Conservation (phyloP, 352 stramenopile genomes). For the Globisporangium spinosum region DNA sequence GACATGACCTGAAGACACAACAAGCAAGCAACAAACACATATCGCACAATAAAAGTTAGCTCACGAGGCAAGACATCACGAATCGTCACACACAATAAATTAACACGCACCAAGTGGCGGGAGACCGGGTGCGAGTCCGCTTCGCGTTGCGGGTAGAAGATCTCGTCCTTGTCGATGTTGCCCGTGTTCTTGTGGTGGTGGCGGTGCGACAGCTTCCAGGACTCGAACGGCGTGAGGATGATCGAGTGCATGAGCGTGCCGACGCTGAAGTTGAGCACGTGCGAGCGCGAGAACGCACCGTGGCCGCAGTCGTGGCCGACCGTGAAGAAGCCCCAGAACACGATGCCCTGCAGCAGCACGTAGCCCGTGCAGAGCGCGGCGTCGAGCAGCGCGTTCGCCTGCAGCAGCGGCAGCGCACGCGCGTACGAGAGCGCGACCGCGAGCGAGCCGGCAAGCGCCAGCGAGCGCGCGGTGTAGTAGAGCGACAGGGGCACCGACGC, state of each 20-base stretch:
- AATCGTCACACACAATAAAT: neutral
- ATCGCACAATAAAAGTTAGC: neutral
- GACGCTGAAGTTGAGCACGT: conserved; percentile 73
- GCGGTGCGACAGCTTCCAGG: conserved; percentile 78
- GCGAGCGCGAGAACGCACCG: conserved; percentile 74
- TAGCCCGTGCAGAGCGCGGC: conserved; percentile 47
- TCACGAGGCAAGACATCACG: neutral
- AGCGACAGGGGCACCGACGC: conserved; percentile 64
- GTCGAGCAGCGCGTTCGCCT: conserved; percentile 35
- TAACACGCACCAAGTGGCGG: conserved; percentile 33
- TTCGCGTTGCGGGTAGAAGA: conserved; percentile 78
- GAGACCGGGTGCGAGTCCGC: conserved; percentile 46
- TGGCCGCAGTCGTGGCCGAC: conserved; percentile 80
- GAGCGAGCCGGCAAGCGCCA: conserved; percentile 43
- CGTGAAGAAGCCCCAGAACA: conserved; percentile 86
- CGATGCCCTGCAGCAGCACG: conserved; percentile 66
- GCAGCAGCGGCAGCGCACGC: conserved; percentile 40
- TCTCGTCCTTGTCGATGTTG: conserved; percentile 82
- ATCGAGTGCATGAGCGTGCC: conserved; percentile 77
- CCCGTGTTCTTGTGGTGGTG: conserved; percentile 88
- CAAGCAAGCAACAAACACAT: neutral
- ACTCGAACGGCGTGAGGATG: conserved; percentile 77
- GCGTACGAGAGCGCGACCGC: conserved; percentile 38
- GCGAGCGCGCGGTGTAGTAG: conserved; percentile 63
- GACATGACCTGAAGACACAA: conserved; percentile 15